phyloP scores from a whole-genome alignment of 352 stramenopile species.

The Phytophthora sojae region DNA sequence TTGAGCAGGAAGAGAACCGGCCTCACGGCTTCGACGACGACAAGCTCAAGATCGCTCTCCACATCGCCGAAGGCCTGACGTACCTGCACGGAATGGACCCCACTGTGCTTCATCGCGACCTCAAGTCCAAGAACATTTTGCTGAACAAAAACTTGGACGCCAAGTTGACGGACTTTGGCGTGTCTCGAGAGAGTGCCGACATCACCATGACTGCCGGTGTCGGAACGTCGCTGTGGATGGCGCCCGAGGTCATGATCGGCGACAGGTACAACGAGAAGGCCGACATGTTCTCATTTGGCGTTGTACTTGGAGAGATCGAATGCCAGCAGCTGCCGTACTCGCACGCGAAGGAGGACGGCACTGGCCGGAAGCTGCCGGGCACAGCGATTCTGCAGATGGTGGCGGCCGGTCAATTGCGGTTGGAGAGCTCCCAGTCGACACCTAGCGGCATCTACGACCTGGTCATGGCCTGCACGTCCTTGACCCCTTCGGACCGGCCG shows the following conservation, averaged over 20 bases:
- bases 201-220: constrained; percentile 57
- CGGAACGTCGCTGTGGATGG: constrained; percentile 53
- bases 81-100: constrained; percentile 54
- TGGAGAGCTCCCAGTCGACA: constrained; percentile 44
- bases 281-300: constrained; percentile 59
- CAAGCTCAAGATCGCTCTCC: constrained; percentile 52
- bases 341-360: constrained; percentile 31
- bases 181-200: constrained; percentile 46
- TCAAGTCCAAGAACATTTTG: constrained; percentile 56
- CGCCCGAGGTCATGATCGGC: constrained; percentile 54
- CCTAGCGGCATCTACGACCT: constrained; percentile 36
- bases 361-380: constrained; percentile 36
- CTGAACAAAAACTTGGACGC: constrained; percentile 41
- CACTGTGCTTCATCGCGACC: constrained; percentile 43
- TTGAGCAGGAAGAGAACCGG: constrained; percentile 41
- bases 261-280: constrained; percentile 54
- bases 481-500: constrained; percentile 42
- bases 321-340: constrained; percentile 44
- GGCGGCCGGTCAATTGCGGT: constrained; percentile 40
- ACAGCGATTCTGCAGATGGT: constrained; percentile 54
- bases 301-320: constrained; percentile 45
- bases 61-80: constrained; percentile 43
- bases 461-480: constrained; percentile 43
- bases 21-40: constrained; percentile 41
- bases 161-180: constrained; percentile 58